Evolutionary conservation across 768 basidiomycete genomes (phyloP), one percentile per base, ranked within the genome.

Genomic region (Russula earlei): DNA sequence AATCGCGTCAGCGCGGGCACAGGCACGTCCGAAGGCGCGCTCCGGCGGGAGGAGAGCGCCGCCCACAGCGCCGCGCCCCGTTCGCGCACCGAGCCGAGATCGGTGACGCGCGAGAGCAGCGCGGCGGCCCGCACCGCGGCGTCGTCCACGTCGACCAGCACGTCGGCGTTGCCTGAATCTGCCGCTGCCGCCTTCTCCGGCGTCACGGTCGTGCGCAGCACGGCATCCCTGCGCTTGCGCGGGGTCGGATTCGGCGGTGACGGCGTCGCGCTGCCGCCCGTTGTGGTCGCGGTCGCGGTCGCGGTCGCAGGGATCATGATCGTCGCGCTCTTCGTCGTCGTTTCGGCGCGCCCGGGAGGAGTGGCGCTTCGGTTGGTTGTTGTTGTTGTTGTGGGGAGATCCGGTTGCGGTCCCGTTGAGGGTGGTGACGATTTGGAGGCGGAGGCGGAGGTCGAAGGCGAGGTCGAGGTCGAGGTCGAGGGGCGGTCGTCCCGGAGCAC

Each of bases 221-320:
- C 56, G 31, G 56, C 56, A 33, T 57, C 56, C 17, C 53, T 57
- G 56, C 56, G 56, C 15, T 19, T 52, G 37, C 56, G 56, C 1
- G 56, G 45, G 31, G 24, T 11, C 11, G 10, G 22, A 10, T 20
- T 36, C 22, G 14, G 25, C 14, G 11, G 25, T 5, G 5, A 27
- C 7, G 14, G 17, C 27, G 25, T 15, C 1, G 20, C 17, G 19
- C 1, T 14, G 24, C 15, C 8, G 36, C 36, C 15, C 4, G 33
- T 17, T 25, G 33, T n/a, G 43, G 17, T n/a, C 5, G 25, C 3
- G 19, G 15, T 2, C 8, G 37, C 3, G 20, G 22, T 19, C 11
- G 24, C 31, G 9, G 36, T n/a, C n/a, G n/a, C n/a, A n/a, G n/a
- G n/a, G n/a, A n/a, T n/a, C n/a, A n/a, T n/a, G n/a, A n/a, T 31